phyloP scores from a whole-genome alignment of 2,329 filamentous ascomycete genomes.

The Aspergillus pseudoviridinutans region DNA sequence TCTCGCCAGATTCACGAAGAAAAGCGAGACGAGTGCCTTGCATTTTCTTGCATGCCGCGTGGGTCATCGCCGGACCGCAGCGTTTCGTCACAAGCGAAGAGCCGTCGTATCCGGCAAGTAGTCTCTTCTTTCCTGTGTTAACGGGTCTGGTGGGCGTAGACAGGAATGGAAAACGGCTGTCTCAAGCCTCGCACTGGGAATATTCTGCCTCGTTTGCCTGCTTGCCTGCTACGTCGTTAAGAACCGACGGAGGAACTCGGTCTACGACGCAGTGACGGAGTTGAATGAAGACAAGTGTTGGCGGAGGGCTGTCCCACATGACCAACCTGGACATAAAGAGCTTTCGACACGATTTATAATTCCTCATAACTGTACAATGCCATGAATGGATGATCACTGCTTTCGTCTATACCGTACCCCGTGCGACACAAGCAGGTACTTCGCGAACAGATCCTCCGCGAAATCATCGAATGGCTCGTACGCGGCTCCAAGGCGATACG shows the following conservation, averaged over 20 bases:
- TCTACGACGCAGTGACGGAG: slow-evolving; percentile 22
- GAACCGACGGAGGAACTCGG: slow-evolving; percentile 26
- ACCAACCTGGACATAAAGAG: slow-evolving; percentile 33
- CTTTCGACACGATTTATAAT: slow-evolving; percentile 12
- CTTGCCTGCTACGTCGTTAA: slow-evolving; percentile 27
- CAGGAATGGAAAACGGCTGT: slow-evolving; percentile 31
- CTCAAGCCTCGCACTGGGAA: slow-evolving; percentile 25
- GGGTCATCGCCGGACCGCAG: too few relatives aligned
- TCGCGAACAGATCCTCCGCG: slow-evolving; percentile 29
- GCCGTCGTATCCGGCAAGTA: slow-evolving; percentile 27
- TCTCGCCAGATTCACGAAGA: slow-evolving; percentile 30
- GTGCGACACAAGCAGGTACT: slow-evolving; percentile 31
- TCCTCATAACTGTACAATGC: too few relatives aligned
- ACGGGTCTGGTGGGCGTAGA: slow-evolving; percentile 16
- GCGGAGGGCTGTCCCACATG: slow-evolving; percentile 30
- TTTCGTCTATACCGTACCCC: slow-evolving; percentile 23
- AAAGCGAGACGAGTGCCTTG: slow-evolving; percentile 38
- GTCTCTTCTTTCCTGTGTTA: background rate
- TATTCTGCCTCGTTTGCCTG: slow-evolving; percentile 28
- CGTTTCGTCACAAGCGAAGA: slow-evolving; percentile 25
- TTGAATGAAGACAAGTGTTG: slow-evolving; percentile 24
- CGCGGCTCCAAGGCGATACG: slow-evolving; percentile 62
- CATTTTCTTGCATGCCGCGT: slow-evolving; percentile 45
- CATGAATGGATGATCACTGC: background rate
- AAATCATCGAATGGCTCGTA: slow-evolving; percentile 46